A percentile compares a stretch with the other conserved stretches of the same genome.
These are phyloP conservation scores for Fragilariopsis cylindrus DNA, from an alignment of 108 stramenopile genomes.

Conservation along the genomic window DNA sequence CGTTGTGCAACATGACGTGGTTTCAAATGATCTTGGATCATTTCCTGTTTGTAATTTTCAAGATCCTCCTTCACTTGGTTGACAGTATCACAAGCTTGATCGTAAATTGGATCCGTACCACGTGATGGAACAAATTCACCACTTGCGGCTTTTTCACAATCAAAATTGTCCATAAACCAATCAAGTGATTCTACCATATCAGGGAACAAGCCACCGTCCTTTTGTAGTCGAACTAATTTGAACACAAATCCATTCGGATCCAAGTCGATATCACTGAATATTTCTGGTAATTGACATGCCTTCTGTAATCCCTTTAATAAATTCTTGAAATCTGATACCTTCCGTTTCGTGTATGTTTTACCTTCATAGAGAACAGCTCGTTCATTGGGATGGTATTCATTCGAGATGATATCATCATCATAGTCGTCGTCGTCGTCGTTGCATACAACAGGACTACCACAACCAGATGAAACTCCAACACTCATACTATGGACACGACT, in stretches of 20 bases:
- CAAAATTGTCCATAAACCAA: slow-evolving; percentile 94
- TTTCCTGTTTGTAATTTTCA: slow-evolving; percentile 82
- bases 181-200: slow-evolving; percentile 78
- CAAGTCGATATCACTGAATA: slow-evolving; percentile 75
- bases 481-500: slow-evolving; percentile 91
- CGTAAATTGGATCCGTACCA: slow-evolving; percentile 92
- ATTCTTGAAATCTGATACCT: slow-evolving; percentile 89
- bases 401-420: slow-evolving; percentile 9
- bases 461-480: slow-evolving; percentile 16
- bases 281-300: slow-evolving; percentile 65
- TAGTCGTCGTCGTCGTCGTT: slow-evolving; percentile 17
- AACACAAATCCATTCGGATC: slow-evolving; percentile 57
- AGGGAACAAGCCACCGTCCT: slow-evolving; percentile 89
- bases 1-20: slow-evolving; percentile 49
- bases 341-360: slow-evolving; percentile 88
- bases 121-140: slow-evolving; percentile 85
- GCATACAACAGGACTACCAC: neutral
- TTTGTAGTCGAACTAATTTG: slow-evolving; percentile 62
- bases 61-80: slow-evolving; percentile 71
- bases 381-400: slow-evolving; percentile 84
- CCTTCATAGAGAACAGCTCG: slow-evolving; percentile 95
- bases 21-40: slow-evolving; percentile 52
- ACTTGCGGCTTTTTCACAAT: slow-evolving; percentile 82
- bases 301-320: slow-evolving; percentile 73
- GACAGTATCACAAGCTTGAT: slow-evolving; percentile 84